These are phyloP conservation scores for Apiospora rasikravindrae DNA, from an alignment of 2,329 filamentous ascomycete genomes.

Conservation along the genomic window DNA sequence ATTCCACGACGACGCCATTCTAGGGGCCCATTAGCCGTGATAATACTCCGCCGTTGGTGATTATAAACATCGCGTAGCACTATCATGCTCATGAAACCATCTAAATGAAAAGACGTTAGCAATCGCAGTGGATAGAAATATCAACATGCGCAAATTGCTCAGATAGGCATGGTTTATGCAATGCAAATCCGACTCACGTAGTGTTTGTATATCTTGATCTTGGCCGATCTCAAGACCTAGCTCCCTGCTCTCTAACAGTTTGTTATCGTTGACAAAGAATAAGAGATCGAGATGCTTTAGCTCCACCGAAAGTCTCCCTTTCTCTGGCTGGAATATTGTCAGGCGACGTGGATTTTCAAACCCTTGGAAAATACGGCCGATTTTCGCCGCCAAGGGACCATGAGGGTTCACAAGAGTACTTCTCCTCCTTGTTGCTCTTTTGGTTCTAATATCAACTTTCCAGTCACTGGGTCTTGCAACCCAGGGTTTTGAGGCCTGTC, in stretches of 20 bases:
- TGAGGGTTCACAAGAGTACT: slow-evolving; percentile 54
- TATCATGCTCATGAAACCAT: slow-evolving; percentile 64
- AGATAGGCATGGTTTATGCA: not conserved
- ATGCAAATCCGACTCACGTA: slow-evolving; percentile 36
- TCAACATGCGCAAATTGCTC: not conserved
- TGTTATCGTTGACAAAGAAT: slow-evolving; percentile 55
- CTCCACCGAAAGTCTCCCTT: slow-evolving; percentile 48
- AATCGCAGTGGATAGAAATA: not conserved
- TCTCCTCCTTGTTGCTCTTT: slow-evolving; percentile 29
- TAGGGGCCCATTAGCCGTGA: slow-evolving; percentile 56
- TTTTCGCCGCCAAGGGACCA: slow-evolving; percentile 43
- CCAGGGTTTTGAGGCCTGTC: slow-evolving; percentile 47
- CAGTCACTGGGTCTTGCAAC: slow-evolving; percentile 35
- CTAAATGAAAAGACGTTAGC: not conserved
- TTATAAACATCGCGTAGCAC: slow-evolving; percentile 55
- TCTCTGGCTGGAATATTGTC: slow-evolving; percentile 51
- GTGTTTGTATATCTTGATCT: slow-evolving; percentile 64
- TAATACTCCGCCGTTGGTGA: slow-evolving; percentile 50
- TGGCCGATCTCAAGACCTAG: slow-evolving; percentile 58
- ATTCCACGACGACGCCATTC: slow-evolving; percentile 36
- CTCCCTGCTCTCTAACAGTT: slow-evolving; percentile 53
- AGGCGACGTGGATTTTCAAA: slow-evolving; percentile 55
- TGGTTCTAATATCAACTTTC: slow-evolving; percentile 38
- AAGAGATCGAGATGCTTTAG: slow-evolving; percentile 57
- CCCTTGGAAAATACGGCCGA: slow-evolving; percentile 51